Percentiles rank a stretch among this genome's conserved stretches.
Evolutionary conservation across 768 basidiomycete species (phyloP).

Genomic region (Boletus rufocinnamomeus): DNA sequence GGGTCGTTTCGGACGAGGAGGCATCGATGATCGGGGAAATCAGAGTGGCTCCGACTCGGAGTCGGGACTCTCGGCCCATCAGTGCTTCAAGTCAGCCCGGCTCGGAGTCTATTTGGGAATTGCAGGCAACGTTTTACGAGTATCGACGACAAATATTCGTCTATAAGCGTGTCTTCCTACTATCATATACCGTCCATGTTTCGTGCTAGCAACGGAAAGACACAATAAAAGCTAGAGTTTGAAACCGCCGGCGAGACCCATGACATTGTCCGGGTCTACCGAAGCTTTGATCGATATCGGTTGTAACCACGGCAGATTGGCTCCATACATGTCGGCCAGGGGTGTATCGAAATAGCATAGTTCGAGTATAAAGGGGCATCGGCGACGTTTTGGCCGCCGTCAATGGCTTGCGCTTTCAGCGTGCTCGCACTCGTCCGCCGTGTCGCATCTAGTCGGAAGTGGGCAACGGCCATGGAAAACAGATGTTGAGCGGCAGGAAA

Average conservation of each 20-base stretch:
- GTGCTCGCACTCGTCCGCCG: slow-evolving; percentile 39
- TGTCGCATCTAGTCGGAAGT: too few relatives aligned
- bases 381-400: slow-evolving; percentile 43
- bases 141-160: too few relatives aligned
- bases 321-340: slow-evolving; percentile 47
- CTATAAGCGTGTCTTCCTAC: too few relatives aligned
- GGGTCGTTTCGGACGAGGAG: too few relatives aligned
- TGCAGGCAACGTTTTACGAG: too few relatives aligned
- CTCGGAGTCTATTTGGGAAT: too few relatives aligned
- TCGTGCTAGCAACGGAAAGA: not conserved
- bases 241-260: slow-evolving; percentile 61
- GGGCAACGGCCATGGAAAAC: too few relatives aligned
- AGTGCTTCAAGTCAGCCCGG: too few relatives aligned
- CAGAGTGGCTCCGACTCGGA: too few relatives aligned
- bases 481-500: too few relatives aligned
- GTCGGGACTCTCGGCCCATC: too few relatives aligned
- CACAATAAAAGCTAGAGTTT: slow-evolving; percentile 38
- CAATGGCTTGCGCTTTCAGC: slow-evolving; percentile 41
- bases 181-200: not conserved
- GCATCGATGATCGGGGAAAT: too few relatives aligned
- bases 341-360: slow-evolving; percentile 55
- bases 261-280: slow-evolving; percentile 56
- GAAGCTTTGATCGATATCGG: slow-evolving; percentile 40
- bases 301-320: slow-evolving; percentile 39
- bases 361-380: slow-evolving; percentile 50